Evolutionary conservation across 306 rosid genomes (phyloP).

Genomic region (Fragaria iinumae): DNA sequence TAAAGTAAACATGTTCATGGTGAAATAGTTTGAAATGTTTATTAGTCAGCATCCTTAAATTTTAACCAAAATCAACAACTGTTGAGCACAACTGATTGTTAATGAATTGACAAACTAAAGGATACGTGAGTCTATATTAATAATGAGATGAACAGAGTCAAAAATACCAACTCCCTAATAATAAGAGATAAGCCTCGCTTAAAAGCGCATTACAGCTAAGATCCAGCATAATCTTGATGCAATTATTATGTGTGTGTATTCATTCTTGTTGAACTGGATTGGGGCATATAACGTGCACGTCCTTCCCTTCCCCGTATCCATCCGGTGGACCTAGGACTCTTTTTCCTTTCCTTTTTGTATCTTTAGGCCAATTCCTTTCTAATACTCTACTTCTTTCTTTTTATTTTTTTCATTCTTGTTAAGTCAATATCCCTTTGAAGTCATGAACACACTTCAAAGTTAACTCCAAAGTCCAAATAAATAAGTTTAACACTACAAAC

Average conservation of each 20-base stretch:
- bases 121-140: neutral
- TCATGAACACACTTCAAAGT: neutral
- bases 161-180: neutral
- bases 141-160: neutral
- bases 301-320: neutral
- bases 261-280: neutral
- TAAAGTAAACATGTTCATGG: too few relatives aligned
- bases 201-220: slow-evolving; percentile 45
- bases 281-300: neutral
- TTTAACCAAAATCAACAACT: neutral
- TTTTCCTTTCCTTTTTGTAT: neutral
- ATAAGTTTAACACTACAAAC: too few relatives aligned
- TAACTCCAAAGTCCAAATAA: too few relatives aligned
- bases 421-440: neutral
- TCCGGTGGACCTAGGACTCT: neutral
- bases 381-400: neutral
- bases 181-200: slow-evolving; percentile 2
- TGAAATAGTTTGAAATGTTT: too few relatives aligned
- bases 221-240: slow-evolving; percentile 21
- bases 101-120: too few relatives aligned
- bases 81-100: neutral
- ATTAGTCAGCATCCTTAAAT: neutral
- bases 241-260: neutral
- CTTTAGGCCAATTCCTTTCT: neutral
- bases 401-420: neutral